A percentile compares a stretch with the other conserved stretches of the same genome.
Evolutionary conservation across 2,329 filamentous ascomycete genomes (phyloP).

Genomic region (Lachnellula subtilissima): DNA sequence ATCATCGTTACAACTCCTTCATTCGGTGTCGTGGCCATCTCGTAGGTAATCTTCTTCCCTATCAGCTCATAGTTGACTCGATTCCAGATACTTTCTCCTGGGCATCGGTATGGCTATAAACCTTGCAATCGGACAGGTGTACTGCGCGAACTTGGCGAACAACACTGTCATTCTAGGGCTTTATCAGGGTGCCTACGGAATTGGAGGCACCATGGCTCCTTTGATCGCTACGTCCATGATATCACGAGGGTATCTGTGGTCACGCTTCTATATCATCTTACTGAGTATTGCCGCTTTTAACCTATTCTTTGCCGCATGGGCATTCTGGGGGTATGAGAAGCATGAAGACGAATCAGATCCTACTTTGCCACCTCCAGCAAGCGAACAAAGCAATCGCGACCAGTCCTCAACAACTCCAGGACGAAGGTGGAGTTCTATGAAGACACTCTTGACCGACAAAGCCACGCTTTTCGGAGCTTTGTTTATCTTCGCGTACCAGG

Average conservation of each 20-base stretch:
- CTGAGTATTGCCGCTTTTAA: slow-evolving; percentile 54
- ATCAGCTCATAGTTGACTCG: background rate
- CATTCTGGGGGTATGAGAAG: slow-evolving; percentile 63
- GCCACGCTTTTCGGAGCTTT: slow-evolving; percentile 64
- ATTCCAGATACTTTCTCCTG: slow-evolving; percentile 54
- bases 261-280: slow-evolving; percentile 64
- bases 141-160: slow-evolving; percentile 47
- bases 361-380: slow-evolving; percentile 39
- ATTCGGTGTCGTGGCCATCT: slow-evolving; percentile 59
- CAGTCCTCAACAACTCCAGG: background rate
- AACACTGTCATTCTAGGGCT: slow-evolving; percentile 51
- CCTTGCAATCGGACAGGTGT: slow-evolving; percentile 53
- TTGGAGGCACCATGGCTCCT: slow-evolving; percentile 61
- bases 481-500: slow-evolving; percentile 78
- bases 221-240: slow-evolving; percentile 63
- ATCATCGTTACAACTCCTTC: slow-evolving; percentile 62
- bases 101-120: slow-evolving; percentile 52
- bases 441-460: slow-evolving; percentile 34
- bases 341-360: slow-evolving; percentile 64
- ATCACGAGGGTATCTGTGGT: slow-evolving; percentile 63
- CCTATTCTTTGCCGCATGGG: slow-evolving; percentile 52
- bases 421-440: slow-evolving; percentile 32
- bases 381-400: slow-evolving; percentile 20
- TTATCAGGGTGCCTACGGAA: slow-evolving; percentile 61
- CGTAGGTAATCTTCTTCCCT: slow-evolving; percentile 30